Percentiles rank a stretch among this genome's conserved stretches.
Conservation (phyloP, 192 early-diverging fungal genomes). For the Linnemannia elongata region DNA sequence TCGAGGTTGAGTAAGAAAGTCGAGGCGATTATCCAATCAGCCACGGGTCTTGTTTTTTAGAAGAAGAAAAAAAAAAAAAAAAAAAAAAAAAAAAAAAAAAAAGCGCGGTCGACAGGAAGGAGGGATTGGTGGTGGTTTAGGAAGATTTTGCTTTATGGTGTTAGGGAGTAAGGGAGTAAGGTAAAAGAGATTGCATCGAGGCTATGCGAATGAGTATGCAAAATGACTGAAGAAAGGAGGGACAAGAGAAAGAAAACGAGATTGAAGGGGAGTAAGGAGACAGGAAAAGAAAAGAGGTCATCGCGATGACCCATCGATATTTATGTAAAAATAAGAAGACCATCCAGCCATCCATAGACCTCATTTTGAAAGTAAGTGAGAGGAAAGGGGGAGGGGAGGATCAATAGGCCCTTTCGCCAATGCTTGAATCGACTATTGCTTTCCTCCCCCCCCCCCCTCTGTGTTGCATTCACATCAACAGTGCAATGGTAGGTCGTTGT, state of each 20-base stretch:
- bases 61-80: too few species aligned
- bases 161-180: background rate
- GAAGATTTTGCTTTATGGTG: background rate
- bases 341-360: background rate
- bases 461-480: background rate
- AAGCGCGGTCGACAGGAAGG: too few species aligned
- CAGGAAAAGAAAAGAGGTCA: too few species aligned
- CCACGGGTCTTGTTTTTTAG: background rate
- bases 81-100: too few species aligned
- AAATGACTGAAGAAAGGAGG: background rate
- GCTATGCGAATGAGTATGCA: background rate
- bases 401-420: background rate
- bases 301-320: too few species aligned
- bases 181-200: background rate
- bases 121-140: too few species aligned
- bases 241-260: too few species aligned
- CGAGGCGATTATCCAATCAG: slow-evolving; percentile 17
- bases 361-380: background rate
- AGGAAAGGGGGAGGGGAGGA: background rate
- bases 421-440: background rate
- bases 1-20: background rate
- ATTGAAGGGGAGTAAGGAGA: too few species aligned
- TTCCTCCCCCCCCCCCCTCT: too few species aligned
- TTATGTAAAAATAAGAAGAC: background rate
- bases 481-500: too few species aligned